phyloP scores from a whole-genome alignment of 345 rosid species.

The Arabis alpina region DNA sequence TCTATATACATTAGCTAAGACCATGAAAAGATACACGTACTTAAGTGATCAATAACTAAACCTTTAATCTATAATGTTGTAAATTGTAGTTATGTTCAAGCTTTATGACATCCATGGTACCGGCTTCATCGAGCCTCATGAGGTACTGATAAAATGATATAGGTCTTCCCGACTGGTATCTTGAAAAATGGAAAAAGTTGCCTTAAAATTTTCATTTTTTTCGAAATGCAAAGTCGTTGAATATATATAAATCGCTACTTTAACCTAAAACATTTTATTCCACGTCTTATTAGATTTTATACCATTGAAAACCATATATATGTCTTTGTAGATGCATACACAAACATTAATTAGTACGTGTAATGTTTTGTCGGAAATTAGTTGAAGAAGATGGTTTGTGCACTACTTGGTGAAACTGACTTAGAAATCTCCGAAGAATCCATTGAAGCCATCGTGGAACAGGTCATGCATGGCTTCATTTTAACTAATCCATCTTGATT shows the following conservation, averaged over 20 bases:
- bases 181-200: neutral
- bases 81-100: constrained; percentile 54
- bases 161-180: neutral
- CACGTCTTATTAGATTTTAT: too few species aligned
- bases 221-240: too few species aligned
- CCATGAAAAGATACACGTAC: neutral
- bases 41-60: neutral
- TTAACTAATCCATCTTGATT: neutral
- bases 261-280: too few species aligned
- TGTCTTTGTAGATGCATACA: neutral
- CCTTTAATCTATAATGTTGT: neutral
- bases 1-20: neutral
- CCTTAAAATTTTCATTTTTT: too few species aligned
- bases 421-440: constrained; percentile 53
- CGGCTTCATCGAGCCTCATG: constrained; percentile 62
- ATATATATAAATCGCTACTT: too few species aligned
- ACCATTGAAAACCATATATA: too few species aligned
- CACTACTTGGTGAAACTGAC: constrained; percentile 70
- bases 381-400: constrained; percentile 83
- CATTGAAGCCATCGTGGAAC: constrained; percentile 67
- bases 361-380: constrained; percentile 27
- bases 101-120: constrained; percentile 60
- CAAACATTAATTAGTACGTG: neutral
- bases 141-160: constrained; percentile 42
- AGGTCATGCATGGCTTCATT: constrained; percentile 46